Evolutionary conservation across 371 early-diverging fungal genomes (phyloP).

Genomic region (Rhizopus microsporus): DNA sequence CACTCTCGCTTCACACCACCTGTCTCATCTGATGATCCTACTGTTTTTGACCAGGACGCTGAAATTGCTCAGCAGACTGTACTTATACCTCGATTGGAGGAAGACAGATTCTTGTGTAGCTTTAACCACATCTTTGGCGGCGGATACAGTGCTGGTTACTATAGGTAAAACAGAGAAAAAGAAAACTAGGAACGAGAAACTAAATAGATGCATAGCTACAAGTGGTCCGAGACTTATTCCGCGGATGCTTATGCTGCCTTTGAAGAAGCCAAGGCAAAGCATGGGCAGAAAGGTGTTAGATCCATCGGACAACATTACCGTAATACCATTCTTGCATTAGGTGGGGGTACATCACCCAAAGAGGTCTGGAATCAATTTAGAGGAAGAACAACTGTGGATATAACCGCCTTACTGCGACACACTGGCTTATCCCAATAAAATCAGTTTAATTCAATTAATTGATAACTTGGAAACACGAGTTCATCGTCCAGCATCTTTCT

Average conservation of each 20-base stretch:
- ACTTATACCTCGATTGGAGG: constrained; percentile 51
- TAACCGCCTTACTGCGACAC: constrained; percentile 61
- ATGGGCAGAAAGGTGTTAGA: constrained; percentile 32
- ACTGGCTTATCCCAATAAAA: constrained; percentile 45
- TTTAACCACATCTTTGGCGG: constrained; percentile 71
- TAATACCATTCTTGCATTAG: constrained; percentile 65
- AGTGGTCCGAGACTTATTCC: constrained; percentile 70
- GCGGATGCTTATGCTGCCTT: constrained; percentile 72
- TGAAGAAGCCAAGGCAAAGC: constrained; percentile 48
- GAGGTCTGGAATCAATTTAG: constrained; percentile 64
- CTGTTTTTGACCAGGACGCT: constrained; percentile 61
- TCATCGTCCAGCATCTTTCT: constrained; percentile 87
- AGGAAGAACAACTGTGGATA: constrained; percentile 57
- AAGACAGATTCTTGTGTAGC: constrained; percentile 64
- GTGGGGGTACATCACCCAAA: constrained; percentile 63
- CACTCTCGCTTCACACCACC: constrained; percentile 56
- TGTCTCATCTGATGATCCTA: constrained; percentile 24
- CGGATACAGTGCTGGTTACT: constrained; percentile 68
- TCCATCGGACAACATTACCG: constrained; percentile 60
- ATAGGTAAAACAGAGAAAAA: constrained; percentile 38
- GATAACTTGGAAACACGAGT: constrained; percentile 88
- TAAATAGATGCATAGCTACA: constrained; percentile 45
- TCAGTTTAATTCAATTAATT: constrained; percentile 36
- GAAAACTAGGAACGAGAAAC: not conserved
- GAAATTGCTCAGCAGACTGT: constrained; percentile 55